phyloP scores from a whole-genome alignment of 768 basidiomycete genomes.

The Neoboletus subvelutipes region DNA sequence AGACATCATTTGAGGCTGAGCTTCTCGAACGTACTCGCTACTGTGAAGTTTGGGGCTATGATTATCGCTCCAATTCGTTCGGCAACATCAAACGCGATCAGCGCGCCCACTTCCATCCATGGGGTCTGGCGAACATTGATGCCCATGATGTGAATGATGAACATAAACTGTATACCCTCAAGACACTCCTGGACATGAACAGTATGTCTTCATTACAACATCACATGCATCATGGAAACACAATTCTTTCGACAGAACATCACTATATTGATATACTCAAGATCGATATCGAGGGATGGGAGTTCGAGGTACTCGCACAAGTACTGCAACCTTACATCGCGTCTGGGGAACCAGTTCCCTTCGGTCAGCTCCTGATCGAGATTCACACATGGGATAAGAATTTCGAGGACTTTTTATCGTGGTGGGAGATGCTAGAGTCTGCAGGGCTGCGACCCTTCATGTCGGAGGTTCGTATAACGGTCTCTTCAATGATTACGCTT shows the following conservation, averaged over 20 bases:
- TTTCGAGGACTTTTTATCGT: conserved; percentile 37
- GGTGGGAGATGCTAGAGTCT: conserved; percentile 48
- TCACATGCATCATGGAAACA: background rate
- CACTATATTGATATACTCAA: conserved; percentile 42
- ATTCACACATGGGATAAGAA: conserved; percentile 41
- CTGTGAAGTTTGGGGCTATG: conserved; percentile 65
- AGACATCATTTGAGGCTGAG: conserved; percentile 64
- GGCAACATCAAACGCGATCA: conserved; percentile 33
- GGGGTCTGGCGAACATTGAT: conserved; percentile 40
- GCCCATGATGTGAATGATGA: conserved; percentile 32
- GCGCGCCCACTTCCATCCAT: conserved; percentile 44
- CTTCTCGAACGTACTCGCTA: conserved; percentile 45
- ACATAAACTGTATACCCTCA: conserved; percentile 45
- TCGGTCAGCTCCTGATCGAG: conserved; percentile 49
- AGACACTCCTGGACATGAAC: conserved; percentile 44
- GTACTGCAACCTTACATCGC: conserved; percentile 39
- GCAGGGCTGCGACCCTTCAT: conserved; percentile 49
- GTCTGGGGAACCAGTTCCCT: conserved; percentile 40
- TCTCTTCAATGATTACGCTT: background rate
- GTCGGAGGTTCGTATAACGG: conserved; percentile 36
- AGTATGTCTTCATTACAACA: conserved; percentile 27
- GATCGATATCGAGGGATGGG: conserved; percentile 50
- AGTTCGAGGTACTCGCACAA: conserved; percentile 43
- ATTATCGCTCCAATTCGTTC: conserved; percentile 40
- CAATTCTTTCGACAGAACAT: conserved; percentile 29